Conservation (phyloP, 2,329 filamentous ascomycete genomes). For the Microsporum audouinii region DNA sequence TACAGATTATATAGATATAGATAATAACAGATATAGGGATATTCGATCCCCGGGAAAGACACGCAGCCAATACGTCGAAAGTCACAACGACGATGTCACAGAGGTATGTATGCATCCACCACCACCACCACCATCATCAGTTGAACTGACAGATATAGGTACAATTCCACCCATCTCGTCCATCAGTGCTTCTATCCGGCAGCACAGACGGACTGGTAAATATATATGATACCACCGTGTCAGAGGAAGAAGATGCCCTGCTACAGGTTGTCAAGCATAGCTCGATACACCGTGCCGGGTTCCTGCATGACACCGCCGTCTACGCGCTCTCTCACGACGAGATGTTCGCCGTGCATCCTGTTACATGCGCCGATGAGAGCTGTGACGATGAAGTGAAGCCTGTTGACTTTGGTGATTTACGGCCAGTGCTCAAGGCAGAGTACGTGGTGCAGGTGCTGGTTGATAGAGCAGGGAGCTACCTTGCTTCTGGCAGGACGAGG, state of each 20-base stretch:
- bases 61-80: slow-evolving; percentile 35
- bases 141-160: slow-evolving; percentile 24
- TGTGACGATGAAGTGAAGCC: slow-evolving; percentile 32
- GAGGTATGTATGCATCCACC: slow-evolving; percentile 29
- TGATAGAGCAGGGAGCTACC: slow-evolving; percentile 31
- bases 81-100: slow-evolving; percentile 49
- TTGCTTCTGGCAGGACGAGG: slow-evolving; percentile 42
- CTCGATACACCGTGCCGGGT: slow-evolving; percentile 52
- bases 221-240: slow-evolving; percentile 47
- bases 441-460: slow-evolving; percentile 47
- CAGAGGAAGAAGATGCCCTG: slow-evolving; percentile 51
- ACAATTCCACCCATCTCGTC: slow-evolving; percentile 42
- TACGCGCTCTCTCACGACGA: slow-evolving; percentile 54
- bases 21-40: slow-evolving; percentile 25
- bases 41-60: slow-evolving; percentile 29
- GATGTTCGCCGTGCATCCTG: slow-evolving; percentile 46
- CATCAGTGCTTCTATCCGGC: slow-evolving; percentile 46
- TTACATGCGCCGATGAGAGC: slow-evolving; percentile 32
- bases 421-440: slow-evolving; percentile 44
- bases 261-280: slow-evolving; percentile 53
- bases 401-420: slow-evolving; percentile 45
- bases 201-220: slow-evolving; percentile 54
- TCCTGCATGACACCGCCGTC: slow-evolving; percentile 42
- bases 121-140: not conserved
- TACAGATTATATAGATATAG: not conserved